Conservation (phyloP, 176 grass and related monocot species). For the Zoysia pacifica region DNA sequence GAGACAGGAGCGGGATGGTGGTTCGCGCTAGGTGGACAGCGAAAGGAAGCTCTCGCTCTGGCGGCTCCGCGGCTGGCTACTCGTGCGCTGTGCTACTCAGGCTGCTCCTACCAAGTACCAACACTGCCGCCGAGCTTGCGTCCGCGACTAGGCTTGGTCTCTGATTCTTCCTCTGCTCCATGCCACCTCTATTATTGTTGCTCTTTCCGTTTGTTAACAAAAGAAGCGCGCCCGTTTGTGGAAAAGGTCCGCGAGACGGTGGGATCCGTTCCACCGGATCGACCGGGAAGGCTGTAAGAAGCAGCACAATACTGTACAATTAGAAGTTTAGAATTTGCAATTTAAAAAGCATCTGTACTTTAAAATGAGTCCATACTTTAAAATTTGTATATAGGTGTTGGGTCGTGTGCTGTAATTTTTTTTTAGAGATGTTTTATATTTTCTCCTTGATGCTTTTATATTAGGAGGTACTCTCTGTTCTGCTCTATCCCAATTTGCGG, state of each 20-base stretch:
- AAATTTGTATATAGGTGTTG: too few species aligned
- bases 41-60: not conserved
- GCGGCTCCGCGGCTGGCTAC: not conserved
- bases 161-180: not conserved
- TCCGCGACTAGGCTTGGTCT: not conserved
- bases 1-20: too few species aligned
- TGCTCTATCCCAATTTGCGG: too few species aligned
- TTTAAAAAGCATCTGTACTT: too few species aligned
- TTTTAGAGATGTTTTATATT: too few species aligned
- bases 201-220: not conserved
- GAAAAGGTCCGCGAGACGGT: constrained; percentile 7
- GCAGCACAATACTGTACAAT: not conserved
- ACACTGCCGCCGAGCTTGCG: not conserved
- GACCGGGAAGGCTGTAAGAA: not conserved
- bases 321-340: not conserved
- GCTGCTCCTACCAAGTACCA: too few species aligned
- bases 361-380: too few species aligned
- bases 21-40: not conserved
- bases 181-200: not conserved
- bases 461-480: too few species aligned
- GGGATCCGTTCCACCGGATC: not conserved
- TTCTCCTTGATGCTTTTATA: too few species aligned
- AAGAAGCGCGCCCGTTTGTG: not conserved
- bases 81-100: not conserved
- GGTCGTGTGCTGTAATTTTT: too few species aligned